These are phyloP conservation scores for Candida orba DNA, from an alignment of 805 yeast genomes.

Conservation along the genomic window DNA sequence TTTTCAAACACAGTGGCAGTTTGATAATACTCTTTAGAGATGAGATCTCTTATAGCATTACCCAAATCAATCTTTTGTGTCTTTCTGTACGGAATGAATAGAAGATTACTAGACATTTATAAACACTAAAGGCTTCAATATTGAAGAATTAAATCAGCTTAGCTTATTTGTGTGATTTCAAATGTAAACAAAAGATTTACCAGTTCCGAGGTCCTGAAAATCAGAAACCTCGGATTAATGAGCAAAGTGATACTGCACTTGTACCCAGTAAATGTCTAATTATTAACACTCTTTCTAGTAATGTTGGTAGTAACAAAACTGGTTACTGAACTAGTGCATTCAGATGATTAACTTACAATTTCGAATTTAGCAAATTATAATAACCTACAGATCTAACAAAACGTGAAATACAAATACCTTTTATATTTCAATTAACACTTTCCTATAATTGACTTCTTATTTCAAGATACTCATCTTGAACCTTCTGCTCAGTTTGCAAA, in stretches of 20 bases:
- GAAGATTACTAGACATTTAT: constrained; percentile 29
- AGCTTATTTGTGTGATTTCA: background rate
- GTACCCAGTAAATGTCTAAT: no score
- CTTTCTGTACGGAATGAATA: constrained; percentile 44
- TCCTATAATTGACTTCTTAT: constrained; percentile 2
- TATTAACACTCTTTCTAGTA: no score
- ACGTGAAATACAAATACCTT: no score
- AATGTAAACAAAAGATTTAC: background rate
- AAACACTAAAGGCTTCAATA: background rate
- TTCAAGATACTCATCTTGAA: constrained; percentile 17
- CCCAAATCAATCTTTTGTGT: constrained; percentile 37
- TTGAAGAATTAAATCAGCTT: background rate
- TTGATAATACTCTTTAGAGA: constrained; percentile 41
- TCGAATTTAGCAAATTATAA: no score
- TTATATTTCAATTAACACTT: no score
- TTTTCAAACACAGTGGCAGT: constrained; percentile 32
- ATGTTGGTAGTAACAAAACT: no score
- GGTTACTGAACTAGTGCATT: no score
- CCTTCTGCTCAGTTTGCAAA: constrained; percentile 17
- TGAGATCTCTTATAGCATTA: constrained; percentile 33
- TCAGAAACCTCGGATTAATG: no score
- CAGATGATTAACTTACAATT: no score
- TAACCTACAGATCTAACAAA: no score
- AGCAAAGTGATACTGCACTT: no score
- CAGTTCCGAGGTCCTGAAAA: background rate